Evolutionary conservation across 2,329 filamentous ascomycete species (phyloP), one percentile per base, ranked within the genome.

Genomic region (Elsinoe perseae): DNA sequence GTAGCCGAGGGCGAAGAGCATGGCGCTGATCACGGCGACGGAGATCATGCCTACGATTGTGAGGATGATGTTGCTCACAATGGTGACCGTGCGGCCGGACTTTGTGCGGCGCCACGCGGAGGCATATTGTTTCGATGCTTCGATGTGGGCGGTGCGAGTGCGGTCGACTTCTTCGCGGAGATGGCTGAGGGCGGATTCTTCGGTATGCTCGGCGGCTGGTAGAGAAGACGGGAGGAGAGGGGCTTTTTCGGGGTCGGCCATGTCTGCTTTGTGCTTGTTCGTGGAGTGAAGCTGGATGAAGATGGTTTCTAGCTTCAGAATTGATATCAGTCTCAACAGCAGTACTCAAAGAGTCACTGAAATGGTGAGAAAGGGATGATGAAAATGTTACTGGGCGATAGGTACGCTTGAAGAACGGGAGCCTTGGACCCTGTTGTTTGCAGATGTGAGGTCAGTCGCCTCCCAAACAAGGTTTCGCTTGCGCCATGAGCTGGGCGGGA

Each of bases 121-220:
- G 61, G 65, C 62, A 60, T 69, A 70, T 55, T 60, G 64, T 20
- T 64, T 60, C 55, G 68, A 65, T n/a, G 68, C 66, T 54, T 57
- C 58, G 58, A 63, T 60, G 58, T 68, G 43, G 4, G 57, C 57
- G 52, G 25, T 40, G 21, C 44, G 50, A 3, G 59, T 58, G 23
- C 50, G 38, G 27, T 50, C 34, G 25, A 56, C 54, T 57, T 50
- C 56, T 21, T 46, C 28, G 21, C 38, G 38, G n/a, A 61, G 57
- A n/a, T 58, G 55, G 14, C 46, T 18, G 16, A 61, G 55, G 7
- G 53, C 54, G 16, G 52, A 27, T 14, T 61, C 56, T 4, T 50
- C 40, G 23, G 82, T 85, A 76, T 71, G 50, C 2, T 38, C 20
- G 9, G 18, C 27, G 14, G 25, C 18, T 8, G 14, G 34, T 18